phyloP scores from a whole-genome alignment of 2,329 filamentous ascomycete species.

The Xylaria sp. region DNA sequence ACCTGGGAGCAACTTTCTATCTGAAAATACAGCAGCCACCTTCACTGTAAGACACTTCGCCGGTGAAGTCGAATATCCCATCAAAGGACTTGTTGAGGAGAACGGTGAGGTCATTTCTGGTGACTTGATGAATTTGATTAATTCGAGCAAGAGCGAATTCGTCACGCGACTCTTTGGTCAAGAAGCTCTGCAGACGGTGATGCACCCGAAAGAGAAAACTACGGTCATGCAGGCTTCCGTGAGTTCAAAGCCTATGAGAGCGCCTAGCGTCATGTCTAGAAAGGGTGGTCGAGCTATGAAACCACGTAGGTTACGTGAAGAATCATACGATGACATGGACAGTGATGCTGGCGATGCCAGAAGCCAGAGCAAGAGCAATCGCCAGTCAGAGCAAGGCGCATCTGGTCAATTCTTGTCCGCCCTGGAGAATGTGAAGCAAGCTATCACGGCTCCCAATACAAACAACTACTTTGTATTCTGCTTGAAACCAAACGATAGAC shows the following conservation, averaged over 20 bases:
- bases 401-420: constrained; percentile 92
- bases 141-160: constrained; percentile 87
- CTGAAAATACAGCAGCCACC: constrained; percentile 79
- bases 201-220: constrained; percentile 89
- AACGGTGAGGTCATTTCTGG: constrained; percentile 97
- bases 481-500: constrained; percentile 93
- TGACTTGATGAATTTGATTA: constrained; percentile 94
- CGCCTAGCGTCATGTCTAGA: constrained; percentile 89
- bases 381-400: constrained; percentile 79
- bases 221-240: constrained; percentile 97
- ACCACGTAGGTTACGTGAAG: constrained; percentile 52
- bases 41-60: constrained; percentile 97
- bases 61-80: constrained; percentile 93
- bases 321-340: constrained; percentile 60
- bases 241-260: constrained; percentile 91
- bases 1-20: constrained; percentile 89
- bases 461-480: constrained; percentile 98
- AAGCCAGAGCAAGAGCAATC: constrained; percentile 54
- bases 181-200: constrained; percentile 88
- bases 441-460: constrained; percentile 81
- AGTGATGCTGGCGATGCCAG: constrained; percentile 59
- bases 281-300: constrained; percentile 65
- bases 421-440: constrained; percentile 90
- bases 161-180: constrained; percentile 94
- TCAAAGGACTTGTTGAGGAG: constrained; percentile 88